These are phyloP conservation scores for Pezicula neosporulosa DNA, from an alignment of 2,329 filamentous ascomycete species.

Conservation along the genomic window DNA sequence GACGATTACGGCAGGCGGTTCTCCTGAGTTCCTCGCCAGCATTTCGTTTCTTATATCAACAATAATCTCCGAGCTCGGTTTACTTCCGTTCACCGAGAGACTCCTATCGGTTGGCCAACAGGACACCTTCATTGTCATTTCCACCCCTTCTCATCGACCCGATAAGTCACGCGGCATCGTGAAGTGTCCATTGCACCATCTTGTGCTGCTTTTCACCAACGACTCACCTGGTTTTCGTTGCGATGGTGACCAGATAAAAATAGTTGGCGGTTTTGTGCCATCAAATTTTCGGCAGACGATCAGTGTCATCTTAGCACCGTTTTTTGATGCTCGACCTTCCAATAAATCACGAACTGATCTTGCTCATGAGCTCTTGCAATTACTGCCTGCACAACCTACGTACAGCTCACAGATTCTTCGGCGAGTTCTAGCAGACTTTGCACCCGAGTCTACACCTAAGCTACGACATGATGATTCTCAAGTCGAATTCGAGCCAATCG, in stretches of 20 bases:
- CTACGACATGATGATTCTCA: slow-evolving; percentile 80
- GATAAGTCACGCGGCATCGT: slow-evolving; percentile 45
- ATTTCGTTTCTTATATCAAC: slow-evolving; percentile 47
- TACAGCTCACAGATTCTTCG: slow-evolving; percentile 19
- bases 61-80: slow-evolving; percentile 49
- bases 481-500: slow-evolving; percentile 69
- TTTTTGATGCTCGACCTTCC: slow-evolving; percentile 41
- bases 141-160: slow-evolving; percentile 60
- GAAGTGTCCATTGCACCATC: slow-evolving; percentile 61
- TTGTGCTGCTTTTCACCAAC: slow-evolving; percentile 54
- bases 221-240: slow-evolving; percentile 18
- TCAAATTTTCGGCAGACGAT: slow-evolving; percentile 29
- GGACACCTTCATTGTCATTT: slow-evolving; percentile 57
- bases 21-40: slow-evolving; percentile 52
- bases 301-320: slow-evolving; percentile 51
- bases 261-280: not conserved
- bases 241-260: slow-evolving; percentile 5
- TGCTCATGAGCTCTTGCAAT: slow-evolving; percentile 23
- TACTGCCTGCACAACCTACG: slow-evolving; percentile 25
- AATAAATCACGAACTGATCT: slow-evolving; percentile 33
- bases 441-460: slow-evolving; percentile 40
- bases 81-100: slow-evolving; percentile 62
- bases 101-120: slow-evolving; percentile 46
- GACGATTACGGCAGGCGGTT: slow-evolving; percentile 38
- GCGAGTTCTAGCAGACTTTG: slow-evolving; percentile 24